Evolutionary conservation across 2,329 filamentous ascomycete genomes (phyloP), one percentile per base, ranked within the genome.

Genomic region (Stachybotrys chartarum): DNA sequence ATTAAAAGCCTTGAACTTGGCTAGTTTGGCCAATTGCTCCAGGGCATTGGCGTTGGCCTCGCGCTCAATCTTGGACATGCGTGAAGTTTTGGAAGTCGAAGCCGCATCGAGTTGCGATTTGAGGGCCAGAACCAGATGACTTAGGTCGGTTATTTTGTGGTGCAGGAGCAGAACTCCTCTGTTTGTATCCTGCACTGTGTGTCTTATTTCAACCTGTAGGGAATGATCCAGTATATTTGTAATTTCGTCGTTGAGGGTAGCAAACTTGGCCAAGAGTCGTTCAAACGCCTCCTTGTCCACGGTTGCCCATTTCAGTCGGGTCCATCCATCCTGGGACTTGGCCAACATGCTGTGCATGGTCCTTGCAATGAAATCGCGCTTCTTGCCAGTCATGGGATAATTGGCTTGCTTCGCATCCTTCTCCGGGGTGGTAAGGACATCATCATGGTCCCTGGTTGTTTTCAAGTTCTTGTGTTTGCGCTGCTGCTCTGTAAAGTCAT

Each of bases 1-100:
- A 48, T 78, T 79, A 60, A 79, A 79, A 2, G 77, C 76, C 58
- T 79, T 79, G 68, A 79, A 79, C 58, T 75, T 77, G 60, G 76
- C 76, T 7, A 79, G 61, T 55, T 74, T 72, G 2, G 73, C 68
- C 3, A 79, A 61, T 31, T 75, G 70, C 51, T 69, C 66, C 7
- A 78, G 64, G 1, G 69, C 71, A 24, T 73, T 69, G 14, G 70
- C 69, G 46, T 76, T 74, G 49, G 69, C 70, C 17, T 70, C 68
- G 46, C 69, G 66, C 55, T 74, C 70, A 1, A 63, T 54, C 24
- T 64, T 66, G 1, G 71, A 70, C 61, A 71, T 66, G 14, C 65
- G 65, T 6, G 68, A 68, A 5, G 59, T 60, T n/a, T n/a, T 24
- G 10, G 7, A 8, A 8, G 16, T 10, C 16, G 7, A 47, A 16